These are phyloP conservation scores for Russula virescens DNA, from an alignment of 768 basidiomycete species.

Conservation along the genomic window DNA sequence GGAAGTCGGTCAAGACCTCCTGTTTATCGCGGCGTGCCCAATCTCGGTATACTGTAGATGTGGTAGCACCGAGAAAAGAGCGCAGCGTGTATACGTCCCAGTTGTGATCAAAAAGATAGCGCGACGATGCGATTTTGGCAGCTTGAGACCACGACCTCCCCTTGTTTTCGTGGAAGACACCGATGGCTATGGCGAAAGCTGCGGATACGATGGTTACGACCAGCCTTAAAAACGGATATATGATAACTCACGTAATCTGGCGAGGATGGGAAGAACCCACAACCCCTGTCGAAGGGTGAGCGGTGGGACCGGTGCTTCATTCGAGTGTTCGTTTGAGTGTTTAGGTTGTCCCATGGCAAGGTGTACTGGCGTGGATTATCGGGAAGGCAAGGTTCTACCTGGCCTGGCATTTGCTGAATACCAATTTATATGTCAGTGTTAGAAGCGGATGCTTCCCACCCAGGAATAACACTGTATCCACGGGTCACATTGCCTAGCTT, in stretches of 20 bases:
- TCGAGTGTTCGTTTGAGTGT: background rate
- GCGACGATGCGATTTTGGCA: background rate
- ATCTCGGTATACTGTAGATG: background rate
- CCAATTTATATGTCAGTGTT: no score
- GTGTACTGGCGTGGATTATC: background rate
- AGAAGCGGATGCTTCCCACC: no score
- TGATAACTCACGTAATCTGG: background rate
- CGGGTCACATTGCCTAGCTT: no score
- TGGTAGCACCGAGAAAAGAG: background rate
- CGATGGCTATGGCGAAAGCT: slow-evolving; percentile 9
- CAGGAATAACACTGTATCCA: no score
- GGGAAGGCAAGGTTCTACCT: background rate
- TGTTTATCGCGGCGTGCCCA: background rate
- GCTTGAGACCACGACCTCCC: slow-evolving; percentile 10
- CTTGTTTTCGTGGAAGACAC: slow-evolving; percentile 8
- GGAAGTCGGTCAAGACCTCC: slow-evolving; percentile 1
- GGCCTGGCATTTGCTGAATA: no score
- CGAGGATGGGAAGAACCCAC: background rate
- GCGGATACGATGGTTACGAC: background rate
- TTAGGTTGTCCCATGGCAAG: background rate
- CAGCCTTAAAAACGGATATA: background rate
- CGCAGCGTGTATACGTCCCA: background rate
- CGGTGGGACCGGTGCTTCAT: background rate
- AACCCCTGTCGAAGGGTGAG: background rate
- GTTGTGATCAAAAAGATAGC: background rate